Conservation (phyloP, 2,329 filamentous ascomycete species). For the Bipolaris gigantea region DNA sequence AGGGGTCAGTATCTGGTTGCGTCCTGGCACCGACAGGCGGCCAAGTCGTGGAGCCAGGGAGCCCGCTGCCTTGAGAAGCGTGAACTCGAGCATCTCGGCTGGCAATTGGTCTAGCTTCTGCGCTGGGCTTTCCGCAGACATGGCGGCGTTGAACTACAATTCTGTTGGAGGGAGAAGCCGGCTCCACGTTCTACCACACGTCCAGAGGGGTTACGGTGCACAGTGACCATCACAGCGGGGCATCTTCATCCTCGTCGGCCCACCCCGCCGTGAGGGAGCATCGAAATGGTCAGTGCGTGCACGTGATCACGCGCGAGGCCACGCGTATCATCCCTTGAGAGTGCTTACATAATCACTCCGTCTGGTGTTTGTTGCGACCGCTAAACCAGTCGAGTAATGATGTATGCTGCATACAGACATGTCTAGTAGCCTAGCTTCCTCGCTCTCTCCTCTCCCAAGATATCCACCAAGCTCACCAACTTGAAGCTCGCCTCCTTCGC, state of each 20-base stretch:
- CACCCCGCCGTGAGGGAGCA: conserved; percentile 1
- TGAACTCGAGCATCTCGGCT: conserved; percentile 51
- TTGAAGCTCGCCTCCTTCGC: conserved; percentile 57
- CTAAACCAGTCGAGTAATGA: too few relatives aligned
- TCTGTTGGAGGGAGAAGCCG: neutral
- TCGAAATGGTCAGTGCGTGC: conserved; percentile 10
- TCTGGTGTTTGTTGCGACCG: too few relatives aligned
- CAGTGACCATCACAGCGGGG: conserved; percentile 9
- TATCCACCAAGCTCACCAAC: conserved; percentile 40
- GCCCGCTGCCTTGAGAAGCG: conserved; percentile 45
- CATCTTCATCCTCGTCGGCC: neutral
- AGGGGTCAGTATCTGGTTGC: conserved; percentile 75
- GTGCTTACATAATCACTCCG: neutral
- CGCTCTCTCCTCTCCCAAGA: conserved; percentile 28
- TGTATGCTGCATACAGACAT: neutral
- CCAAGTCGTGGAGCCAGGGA: conserved; percentile 66
- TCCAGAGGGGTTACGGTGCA: neutral
- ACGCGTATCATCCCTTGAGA: neutral
- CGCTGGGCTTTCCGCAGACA: conserved; percentile 10
- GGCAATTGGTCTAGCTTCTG: conserved; percentile 31
- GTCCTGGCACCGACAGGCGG: conserved; percentile 62
- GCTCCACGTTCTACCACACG: neutral
- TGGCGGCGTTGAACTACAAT: neutral
- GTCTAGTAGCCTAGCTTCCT: conserved; percentile 26
- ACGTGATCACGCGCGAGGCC: conserved; percentile 17